These are phyloP conservation scores for Prunella vulgaris DNA, from an alignment of 257 asterid genomes.

Conservation along the genomic window DNA sequence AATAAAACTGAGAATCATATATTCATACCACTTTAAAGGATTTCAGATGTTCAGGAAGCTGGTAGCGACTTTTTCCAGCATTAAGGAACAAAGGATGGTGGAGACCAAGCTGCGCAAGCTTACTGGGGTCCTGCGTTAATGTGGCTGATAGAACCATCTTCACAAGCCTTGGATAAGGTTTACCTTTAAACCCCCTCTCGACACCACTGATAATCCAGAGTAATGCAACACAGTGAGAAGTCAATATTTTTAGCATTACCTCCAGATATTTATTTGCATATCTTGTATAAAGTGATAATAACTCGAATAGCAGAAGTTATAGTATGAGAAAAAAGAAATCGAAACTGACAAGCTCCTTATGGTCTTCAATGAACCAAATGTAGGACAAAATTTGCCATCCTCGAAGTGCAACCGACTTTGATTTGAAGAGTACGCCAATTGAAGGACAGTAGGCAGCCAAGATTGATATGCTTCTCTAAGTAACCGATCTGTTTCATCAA, in stretches of 20 bases:
- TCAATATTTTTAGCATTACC: not conserved
- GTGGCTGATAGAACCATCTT: slow-evolving; percentile 94
- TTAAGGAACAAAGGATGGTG: slow-evolving; percentile 86
- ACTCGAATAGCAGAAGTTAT: slow-evolving; percentile 12
- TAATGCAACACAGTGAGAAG: not conserved
- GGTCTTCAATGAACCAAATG: slow-evolving; percentile 64
- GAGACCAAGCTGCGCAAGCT: slow-evolving; percentile 82
- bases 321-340: not conserved
- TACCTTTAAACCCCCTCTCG: slow-evolving; percentile 78
- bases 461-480: slow-evolving; percentile 91
- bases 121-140: slow-evolving; percentile 92
- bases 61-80: slow-evolving; percentile 66
- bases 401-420: slow-evolving; percentile 24
- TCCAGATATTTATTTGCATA: not conserved
- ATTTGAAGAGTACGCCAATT: slow-evolving; percentile 38
- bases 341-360: slow-evolving; percentile 67
- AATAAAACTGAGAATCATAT: not conserved
- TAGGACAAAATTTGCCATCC: slow-evolving; percentile 21
- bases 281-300: not conserved
- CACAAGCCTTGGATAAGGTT: slow-evolving; percentile 64
- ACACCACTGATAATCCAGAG: slow-evolving; percentile 50
- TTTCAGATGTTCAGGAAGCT: slow-evolving; percentile 68
- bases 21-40: slow-evolving; percentile 74
- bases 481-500: slow-evolving; percentile 89
- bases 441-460: slow-evolving; percentile 85